Evolutionary conservation across 495 filamentous ascomycete species (phyloP), one percentile per base, ranked within the genome.

Genomic region (Endocarpon pusillum): DNA sequence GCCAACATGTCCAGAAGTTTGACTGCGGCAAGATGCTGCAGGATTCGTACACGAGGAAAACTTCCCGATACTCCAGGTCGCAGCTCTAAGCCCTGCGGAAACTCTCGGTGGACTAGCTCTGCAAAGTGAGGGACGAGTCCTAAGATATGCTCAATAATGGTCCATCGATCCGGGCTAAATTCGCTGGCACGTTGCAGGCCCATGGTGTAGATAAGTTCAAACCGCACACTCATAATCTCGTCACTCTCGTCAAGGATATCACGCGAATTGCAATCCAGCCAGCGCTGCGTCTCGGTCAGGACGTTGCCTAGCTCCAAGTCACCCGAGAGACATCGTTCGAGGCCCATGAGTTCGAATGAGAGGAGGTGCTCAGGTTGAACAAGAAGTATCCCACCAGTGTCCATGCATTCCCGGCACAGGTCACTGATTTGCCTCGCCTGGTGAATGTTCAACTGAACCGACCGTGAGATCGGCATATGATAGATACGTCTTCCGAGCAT

Each of bases 341-440:
- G 45, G 0, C 67, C 74, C 58, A 73, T 73, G 8, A 84, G 52
- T 41, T 73, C 62, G 42, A 81, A 73, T 0, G 78, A 83, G 0
- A 82, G 59, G 0, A 81, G 48, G 37, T 84, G 76, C 44, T 84
- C 79, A 0, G 78, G 78, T 17, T 77, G 66, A 1, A 67, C 48
- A 0, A 82, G 40, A 5, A 81, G 52, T 21, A 80, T 51, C 0
- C 67, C 73, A 3, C 67, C 58, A 3, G 33, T 40, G 0, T 25
- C 19, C 41, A 46, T 55, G 39, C 75, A 78, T 15, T 63, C 49
- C 3, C 57, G 29, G 11, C 65, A 57, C 4, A 75, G 47, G 0
- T 41, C 21, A 0, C 23, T 14, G 11, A 78, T 54, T 1, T 8
- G 26, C 1, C 26, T 12, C 5, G 54, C 49, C 14, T 57, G 40